A percentile compares a stretch with the other conserved stretches of the same genome.
phyloP scores from a whole-genome alignment of 2,329 filamentous ascomycete genomes.

The Volutella citrinella region DNA sequence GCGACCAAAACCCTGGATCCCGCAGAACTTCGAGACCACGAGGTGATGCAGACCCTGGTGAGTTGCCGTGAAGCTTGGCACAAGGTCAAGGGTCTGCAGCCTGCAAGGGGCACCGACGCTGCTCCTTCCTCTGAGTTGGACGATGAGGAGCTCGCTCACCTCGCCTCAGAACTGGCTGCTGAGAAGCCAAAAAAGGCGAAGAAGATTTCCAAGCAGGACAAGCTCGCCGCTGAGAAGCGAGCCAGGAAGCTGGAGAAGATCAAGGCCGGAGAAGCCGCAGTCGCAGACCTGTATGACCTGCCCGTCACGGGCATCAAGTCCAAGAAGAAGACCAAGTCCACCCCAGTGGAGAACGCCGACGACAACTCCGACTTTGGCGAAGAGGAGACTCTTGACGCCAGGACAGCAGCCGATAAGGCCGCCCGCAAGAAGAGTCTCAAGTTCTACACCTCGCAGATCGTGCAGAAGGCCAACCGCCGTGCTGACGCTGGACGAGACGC shows the following conservation, averaged over 20 bases:
- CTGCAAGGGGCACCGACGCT: slow-evolving; percentile 40
- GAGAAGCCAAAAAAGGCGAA: slow-evolving; percentile 30
- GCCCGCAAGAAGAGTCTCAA: slow-evolving; percentile 86
- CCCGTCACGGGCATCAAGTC: slow-evolving; percentile 47
- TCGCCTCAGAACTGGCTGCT: slow-evolving; percentile 16
- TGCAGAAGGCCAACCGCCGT: slow-evolving; percentile 88
- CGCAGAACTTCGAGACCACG: slow-evolving; percentile 80
- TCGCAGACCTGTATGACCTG: slow-evolving; percentile 68
- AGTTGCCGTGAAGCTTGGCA: slow-evolving; percentile 80
- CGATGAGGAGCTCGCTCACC: slow-evolving; percentile 23
- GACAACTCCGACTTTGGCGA: slow-evolving; percentile 92
- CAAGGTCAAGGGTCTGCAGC: slow-evolving; percentile 63
- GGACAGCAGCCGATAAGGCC: slow-evolving; percentile 82
- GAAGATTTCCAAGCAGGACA: slow-evolving; percentile 33
- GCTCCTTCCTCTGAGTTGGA: slow-evolving; percentile 19
- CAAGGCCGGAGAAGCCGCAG: slow-evolving; percentile 64
- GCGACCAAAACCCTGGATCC: slow-evolving; percentile 64
- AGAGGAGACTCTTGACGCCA: slow-evolving; percentile 73
- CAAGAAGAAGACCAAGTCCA: slow-evolving; percentile 32
- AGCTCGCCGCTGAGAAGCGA: slow-evolving; percentile 34
- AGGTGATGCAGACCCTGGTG: slow-evolving; percentile 82
- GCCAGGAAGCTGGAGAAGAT: slow-evolving; percentile 44
- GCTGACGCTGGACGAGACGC: slow-evolving; percentile 68
- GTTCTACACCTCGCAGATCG: slow-evolving; percentile 98
- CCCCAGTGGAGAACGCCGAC: slow-evolving; percentile 42